Evolutionary conservation across 2,329 filamentous ascomycete genomes (phyloP).

Genomic region (Pseudopithomyces maydicus): DNA sequence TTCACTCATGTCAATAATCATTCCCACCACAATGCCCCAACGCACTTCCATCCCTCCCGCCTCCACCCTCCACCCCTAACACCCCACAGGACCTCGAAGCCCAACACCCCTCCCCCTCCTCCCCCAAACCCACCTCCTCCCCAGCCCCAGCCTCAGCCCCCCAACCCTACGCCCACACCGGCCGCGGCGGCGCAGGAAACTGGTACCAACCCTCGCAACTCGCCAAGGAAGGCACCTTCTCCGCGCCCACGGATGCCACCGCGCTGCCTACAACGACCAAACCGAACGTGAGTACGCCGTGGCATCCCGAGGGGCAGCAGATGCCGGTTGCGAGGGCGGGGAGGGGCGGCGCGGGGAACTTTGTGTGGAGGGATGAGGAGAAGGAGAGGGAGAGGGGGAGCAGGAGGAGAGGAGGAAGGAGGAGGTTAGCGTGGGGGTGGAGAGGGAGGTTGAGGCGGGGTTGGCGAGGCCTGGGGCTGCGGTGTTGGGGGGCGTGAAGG

Average conservation of each 20-base stretch:
- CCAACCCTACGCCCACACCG: conserved; percentile 51
- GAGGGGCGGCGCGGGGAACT: conserved; percentile 55
- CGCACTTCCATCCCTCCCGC: not conserved
- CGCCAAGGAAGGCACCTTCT: conserved; percentile 46
- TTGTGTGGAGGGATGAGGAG: conserved; percentile 48
- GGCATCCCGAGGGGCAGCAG: conserved; percentile 40
- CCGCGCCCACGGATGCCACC: conserved; percentile 32
- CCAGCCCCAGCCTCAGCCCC: conserved; percentile 16
- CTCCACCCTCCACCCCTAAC: not conserved
- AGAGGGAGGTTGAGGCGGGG: conserved; percentile 47
- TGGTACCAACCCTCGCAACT: conserved; percentile 51
- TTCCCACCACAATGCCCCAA: not conserved
- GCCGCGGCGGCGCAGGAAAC: conserved; percentile 54
- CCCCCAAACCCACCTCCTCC: conserved; percentile 15
- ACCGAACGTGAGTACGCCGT: conserved; percentile 37
- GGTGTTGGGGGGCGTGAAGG: conserved; percentile 42
- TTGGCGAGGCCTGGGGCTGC: conserved; percentile 48
- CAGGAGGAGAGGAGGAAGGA: conserved; percentile 32
- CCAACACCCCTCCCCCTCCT: conserved; percentile 28
- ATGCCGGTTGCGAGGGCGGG: conserved; percentile 45
- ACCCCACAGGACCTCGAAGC: conserved; percentile 46
- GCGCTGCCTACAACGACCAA: conserved; percentile 31
- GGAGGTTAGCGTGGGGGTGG: conserved; percentile 44
- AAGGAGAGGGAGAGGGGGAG: conserved; percentile 27
- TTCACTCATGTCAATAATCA: no score